Conservation (phyloP, 768 basidiomycete species). For the Erythrobasidium yunnanense region DNA sequence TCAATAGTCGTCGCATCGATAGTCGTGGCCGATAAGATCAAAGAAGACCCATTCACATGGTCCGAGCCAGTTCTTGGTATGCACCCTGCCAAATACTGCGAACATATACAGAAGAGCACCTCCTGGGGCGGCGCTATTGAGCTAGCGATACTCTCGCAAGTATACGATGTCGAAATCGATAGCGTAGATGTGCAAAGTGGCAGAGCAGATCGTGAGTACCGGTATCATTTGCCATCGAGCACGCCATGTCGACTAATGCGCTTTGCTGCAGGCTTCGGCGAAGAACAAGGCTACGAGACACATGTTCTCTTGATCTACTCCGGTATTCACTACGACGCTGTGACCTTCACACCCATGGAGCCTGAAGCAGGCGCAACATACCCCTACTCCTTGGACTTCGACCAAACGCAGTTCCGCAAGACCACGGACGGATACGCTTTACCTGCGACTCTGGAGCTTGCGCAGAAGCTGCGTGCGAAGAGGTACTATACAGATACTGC, state of each 20-base stretch:
- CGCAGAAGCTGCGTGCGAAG: constrained; percentile 9
- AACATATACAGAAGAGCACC: background rate
- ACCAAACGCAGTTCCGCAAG: constrained; percentile 52
- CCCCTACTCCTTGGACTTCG: constrained; percentile 54
- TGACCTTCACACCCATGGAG: constrained; percentile 63
- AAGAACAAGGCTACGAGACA: constrained; percentile 11
- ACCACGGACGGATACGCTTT: constrained; percentile 6
- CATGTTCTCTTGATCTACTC: constrained; percentile 16
- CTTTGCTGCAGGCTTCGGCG: constrained; percentile 13
- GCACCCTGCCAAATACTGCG: constrained; percentile 14
- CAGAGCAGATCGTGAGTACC: constrained; percentile 22
- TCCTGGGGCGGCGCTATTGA: constrained; percentile 28
- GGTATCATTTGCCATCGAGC: background rate
- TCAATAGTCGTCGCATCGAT: background rate
- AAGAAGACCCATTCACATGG: constrained; percentile 15
- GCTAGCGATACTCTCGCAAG: constrained; percentile 16
- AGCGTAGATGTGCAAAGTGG: constrained; percentile 25
- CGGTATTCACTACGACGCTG: constrained; percentile 65
- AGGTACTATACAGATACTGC: constrained; percentile 27
- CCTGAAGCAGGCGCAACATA: constrained; percentile 50
- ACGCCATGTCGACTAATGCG: background rate
- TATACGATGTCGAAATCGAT: constrained; percentile 8
- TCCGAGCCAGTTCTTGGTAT: constrained; percentile 21
- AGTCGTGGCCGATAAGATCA: constrained; percentile 10
- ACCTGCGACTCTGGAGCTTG: constrained; percentile 1